Conservation (phyloP, 108 stramenopile species). For the Chaetoceros tenuissimus region DNA sequence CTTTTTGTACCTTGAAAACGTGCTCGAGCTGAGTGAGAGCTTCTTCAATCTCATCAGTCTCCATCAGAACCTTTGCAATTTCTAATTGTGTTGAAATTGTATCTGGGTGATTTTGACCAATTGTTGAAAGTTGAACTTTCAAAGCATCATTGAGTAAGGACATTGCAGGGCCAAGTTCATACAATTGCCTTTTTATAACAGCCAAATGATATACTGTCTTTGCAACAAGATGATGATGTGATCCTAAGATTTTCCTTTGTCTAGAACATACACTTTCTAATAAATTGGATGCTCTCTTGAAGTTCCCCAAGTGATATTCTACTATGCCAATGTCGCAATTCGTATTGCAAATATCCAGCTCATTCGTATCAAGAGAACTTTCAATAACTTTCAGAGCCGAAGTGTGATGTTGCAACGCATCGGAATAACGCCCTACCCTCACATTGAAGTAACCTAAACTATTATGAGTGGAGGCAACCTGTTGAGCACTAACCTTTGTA, state of each 20-base stretch:
- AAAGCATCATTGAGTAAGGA: not conserved
- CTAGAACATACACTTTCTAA: not conserved
- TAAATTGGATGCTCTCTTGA: not conserved
- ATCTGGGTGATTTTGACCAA: not conserved
- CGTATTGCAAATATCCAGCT: not conserved
- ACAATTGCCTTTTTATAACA: not conserved
- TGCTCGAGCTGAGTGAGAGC: not conserved
- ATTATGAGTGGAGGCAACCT: not conserved
- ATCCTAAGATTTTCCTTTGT: not conserved
- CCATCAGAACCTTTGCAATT: not conserved
- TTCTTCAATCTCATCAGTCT: not conserved
- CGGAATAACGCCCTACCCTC: not conserved
- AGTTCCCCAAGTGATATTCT: not conserved
- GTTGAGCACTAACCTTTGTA: not conserved
- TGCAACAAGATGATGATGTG: not conserved
- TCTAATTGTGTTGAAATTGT: not conserved
- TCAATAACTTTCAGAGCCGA: not conserved
- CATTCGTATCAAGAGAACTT: not conserved
- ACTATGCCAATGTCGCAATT: not conserved
- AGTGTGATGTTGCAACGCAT: not conserved
- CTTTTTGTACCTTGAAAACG: not conserved
- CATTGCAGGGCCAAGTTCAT: not conserved
- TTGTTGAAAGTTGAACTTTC: not conserved
- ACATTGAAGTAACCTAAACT: not conserved
- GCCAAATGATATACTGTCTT: not conserved